Conservation (phyloP, 495 filamentous ascomycete genomes). For the Achaetomiella virescens region DNA sequence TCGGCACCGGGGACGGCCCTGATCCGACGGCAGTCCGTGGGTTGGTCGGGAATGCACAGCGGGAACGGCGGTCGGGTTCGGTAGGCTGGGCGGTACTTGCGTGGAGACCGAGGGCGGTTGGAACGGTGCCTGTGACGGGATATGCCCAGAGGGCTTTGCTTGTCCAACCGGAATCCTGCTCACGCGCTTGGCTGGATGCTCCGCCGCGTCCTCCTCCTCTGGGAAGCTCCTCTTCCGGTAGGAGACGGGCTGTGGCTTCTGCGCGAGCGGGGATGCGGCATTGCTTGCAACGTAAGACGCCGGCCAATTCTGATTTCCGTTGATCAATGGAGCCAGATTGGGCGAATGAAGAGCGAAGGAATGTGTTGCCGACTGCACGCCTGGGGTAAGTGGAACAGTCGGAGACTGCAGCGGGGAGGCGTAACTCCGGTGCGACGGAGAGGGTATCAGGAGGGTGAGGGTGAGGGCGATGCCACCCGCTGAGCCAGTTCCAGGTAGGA, state of each 20-base stretch:
- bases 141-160: conserved; percentile 7
- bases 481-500: conserved; percentile 64
- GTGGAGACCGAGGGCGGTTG: conserved; percentile 29
- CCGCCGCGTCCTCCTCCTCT: conserved; percentile 58
- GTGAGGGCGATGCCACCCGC: conserved; percentile 27
- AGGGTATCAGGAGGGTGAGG: conserved; percentile 33
- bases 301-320: conserved; percentile 26
- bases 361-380: conserved; percentile 21
- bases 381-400: conserved; percentile 35
- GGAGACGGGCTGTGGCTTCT: conserved; percentile 39
- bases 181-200: conserved; percentile 64
- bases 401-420: conserved; percentile 44
- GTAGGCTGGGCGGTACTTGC: conserved; percentile 31
- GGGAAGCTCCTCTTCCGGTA: conserved; percentile 62
- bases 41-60: conserved; percentile 4
- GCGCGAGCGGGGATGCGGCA: conserved; percentile 48
- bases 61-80: conserved; percentile 29
- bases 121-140: conserved; percentile 8
- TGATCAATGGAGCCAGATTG: conserved; percentile 15
- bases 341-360: conserved; percentile 28
- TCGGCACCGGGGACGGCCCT: conserved; percentile 35
- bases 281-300: conserved; percentile 33
- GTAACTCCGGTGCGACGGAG: conserved; percentile 30
- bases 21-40: conserved; percentile 8
- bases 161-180: conserved; percentile 28